Percentiles rank a stretch among this genome's conserved stretches.
Conservation (phyloP, 257 asterid genomes). For the Solanum rostratum region DNA sequence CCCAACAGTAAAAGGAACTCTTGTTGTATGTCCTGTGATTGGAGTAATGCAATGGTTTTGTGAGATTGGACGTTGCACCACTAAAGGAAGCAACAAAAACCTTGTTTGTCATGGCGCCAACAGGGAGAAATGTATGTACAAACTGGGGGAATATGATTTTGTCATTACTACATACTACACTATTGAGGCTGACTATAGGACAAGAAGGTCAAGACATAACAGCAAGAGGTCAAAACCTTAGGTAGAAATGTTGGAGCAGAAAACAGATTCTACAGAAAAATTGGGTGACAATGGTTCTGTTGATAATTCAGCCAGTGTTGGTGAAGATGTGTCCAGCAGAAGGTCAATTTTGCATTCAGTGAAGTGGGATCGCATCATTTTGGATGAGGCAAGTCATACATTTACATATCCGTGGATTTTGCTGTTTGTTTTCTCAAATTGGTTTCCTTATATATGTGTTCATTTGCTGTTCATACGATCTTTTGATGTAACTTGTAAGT, state of each 20-base stretch:
- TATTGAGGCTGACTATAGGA: conserved; percentile 63
- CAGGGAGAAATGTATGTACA: conserved; percentile 35
- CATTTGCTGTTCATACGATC: too few relatives aligned
- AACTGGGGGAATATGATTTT: conserved; percentile 66
- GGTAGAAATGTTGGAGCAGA: conserved; percentile 7
- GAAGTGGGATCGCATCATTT: too few relatives aligned
- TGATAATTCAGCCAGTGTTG: too few relatives aligned
- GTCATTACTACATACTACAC: conserved; percentile 78
- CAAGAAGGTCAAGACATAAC: conserved; percentile 66
- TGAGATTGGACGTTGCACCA: conserved; percentile 24
- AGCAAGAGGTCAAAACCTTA: conserved; percentile 22
- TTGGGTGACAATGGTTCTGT: too few relatives aligned
- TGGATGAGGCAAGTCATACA: too few relatives aligned
- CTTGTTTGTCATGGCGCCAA: conserved; percentile 77
- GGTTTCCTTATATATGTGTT: too few relatives aligned
- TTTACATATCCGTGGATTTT: too few relatives aligned
- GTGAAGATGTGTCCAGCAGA: too few relatives aligned
- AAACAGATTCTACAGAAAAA: conserved; percentile 14
- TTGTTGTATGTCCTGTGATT: conserved; percentile 70
- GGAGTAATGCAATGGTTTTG: conserved; percentile 71
- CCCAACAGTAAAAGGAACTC: conserved; percentile 62
- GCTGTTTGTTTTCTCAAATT: too few relatives aligned
- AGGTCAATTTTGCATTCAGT: too few relatives aligned
- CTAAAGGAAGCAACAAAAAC: conserved; percentile 59
- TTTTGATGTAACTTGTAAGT: too few relatives aligned